Evolutionary conservation across 78 protist species (phyloP), one percentile per base, ranked within the genome.

Genomic region (Chrysochromulina parva): DNA sequence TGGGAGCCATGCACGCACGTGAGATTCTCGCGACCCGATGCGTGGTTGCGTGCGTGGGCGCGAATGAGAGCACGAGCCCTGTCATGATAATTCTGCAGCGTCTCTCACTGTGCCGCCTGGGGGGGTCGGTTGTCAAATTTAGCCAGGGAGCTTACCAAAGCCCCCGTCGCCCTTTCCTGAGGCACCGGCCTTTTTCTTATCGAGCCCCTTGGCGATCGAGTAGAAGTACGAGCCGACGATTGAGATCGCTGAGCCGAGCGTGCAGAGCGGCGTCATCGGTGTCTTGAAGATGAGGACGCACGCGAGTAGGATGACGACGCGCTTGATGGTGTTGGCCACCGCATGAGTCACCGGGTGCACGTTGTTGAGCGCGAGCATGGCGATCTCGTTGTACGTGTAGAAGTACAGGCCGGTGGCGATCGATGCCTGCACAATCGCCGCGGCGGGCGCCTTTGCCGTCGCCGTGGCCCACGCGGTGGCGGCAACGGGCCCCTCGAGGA

Each of bases 171-270:
- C n/a, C n/a, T n/a, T n/a, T n/a, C n/a, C n/a, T n/a, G n/a, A n/a
- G n/a, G n/a, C n/a, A n/a, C n/a, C n/a, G n/a, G n/a, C n/a, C 62
- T 58, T 58, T 11, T 13, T 6, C 82, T 74, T 74, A 17, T 74
- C 82, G 53, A 2, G 53, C 9, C 82, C 57, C 28, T 76, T 76
- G 38, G 85, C 85, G 59, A 76, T 6, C 55, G 85, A 76, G 85
- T 76, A 76, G 28, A 76, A 11, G 85, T 76, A 76, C 28, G 85
- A 76, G 85, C 85, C 85, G 85, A 50, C 28, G 85, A 76, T 76
- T 19, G 85, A 57, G 11, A 76, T 26, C 19, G 20, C 14, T 2
- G 69, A 62, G 62, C 62, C 62, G 58, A 20, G 16, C 38, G 3
- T 52, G 58, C 60, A 50, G 26, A 76, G 9, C 59, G 85, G 20